Evolutionary conservation across 345 rosid genomes (phyloP).

Genomic region (Rhodomyrtus tomentosa): DNA sequence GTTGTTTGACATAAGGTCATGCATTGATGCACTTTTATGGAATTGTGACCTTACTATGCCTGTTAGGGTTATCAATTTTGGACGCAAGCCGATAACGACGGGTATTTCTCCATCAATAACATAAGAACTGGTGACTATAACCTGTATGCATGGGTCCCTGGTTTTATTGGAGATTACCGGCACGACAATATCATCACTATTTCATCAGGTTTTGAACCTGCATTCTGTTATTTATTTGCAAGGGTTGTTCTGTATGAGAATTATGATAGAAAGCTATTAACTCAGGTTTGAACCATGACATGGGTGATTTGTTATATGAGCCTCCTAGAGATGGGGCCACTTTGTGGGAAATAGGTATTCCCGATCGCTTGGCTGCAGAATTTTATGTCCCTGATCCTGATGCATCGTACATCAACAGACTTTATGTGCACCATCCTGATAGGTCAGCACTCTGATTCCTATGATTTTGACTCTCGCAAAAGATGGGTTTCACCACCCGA

Average conservation of each 20-base stretch:
- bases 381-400: conserved; percentile 78
- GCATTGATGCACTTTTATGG: not conserved
- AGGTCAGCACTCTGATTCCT: conserved; percentile 21
- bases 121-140: conserved; percentile 54
- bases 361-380: conserved; percentile 73
- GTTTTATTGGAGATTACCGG: conserved; percentile 80
- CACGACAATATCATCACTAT: conserved; percentile 30
- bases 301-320: conserved; percentile 51
- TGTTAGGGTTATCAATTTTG: conserved; percentile 82
- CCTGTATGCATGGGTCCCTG: conserved; percentile 78
- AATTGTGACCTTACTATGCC: not conserved
- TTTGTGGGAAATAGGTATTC: conserved; percentile 89
- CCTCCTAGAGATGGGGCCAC: conserved; percentile 89
- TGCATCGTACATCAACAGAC: conserved; percentile 51
- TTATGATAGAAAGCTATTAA: not conserved
- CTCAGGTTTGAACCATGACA: conserved; percentile 40
- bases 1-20: not conserved
- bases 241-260: not conserved
- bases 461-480: not conserved
- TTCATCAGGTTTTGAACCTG: conserved; percentile 30
- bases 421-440: conserved; percentile 66
- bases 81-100: conserved; percentile 49
- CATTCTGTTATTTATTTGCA: not conserved
- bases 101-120: conserved; percentile 51
- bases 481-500: not conserved